Base-by-base conservation (phyloP, 2,329 filamentous ascomycete species). In the Beauveria asiatica region DNA sequence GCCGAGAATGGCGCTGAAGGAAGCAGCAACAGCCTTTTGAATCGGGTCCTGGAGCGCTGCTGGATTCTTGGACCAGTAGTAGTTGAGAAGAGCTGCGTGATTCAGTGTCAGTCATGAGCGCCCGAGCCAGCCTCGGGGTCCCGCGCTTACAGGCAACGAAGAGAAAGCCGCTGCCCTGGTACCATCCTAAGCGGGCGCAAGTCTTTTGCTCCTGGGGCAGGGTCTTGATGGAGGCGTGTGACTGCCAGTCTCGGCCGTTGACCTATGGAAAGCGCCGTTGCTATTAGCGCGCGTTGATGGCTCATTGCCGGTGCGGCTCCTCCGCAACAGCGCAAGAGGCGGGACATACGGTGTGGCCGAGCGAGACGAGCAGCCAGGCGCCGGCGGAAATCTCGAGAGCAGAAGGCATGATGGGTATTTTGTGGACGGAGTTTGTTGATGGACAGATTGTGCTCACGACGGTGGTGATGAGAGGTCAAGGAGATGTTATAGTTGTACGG, bases 51-150 rank as follows among this genome's bases (percentile, higher is more conserved):
- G 44, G 16, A 60, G 58, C 16, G 50, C 44, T 6, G 30, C 30
- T 1, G 58, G 58, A 52, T 60, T 60, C 52, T 55, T 60, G 51
- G 58, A 55, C 58, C 58, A 60, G 45, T 56, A 56, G 46, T 60
- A 60, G 52, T 60, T 60, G 42, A 60, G 44, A 11, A 60, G 52
- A 19, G 51, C 58, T 60, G 23, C 16, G n/a, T 17, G 13, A 25
- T 16, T n/a, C 8, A 9, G 13, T 41, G 50, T 60, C 25, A 55
- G 50, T 25, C 23, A n/a, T 37, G 10, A 52, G 39, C 25, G 11
- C 30, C 13, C 3, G 16, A 42, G 3, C 33, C 11, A 7, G 3
- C 37, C 16, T 5, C 6, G 48, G 17, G 5, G 2, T 1, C 8
- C 13, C 6, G 5, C 27, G 9, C 50, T 30, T 39, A 60, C 58